Base-by-base conservation (phyloP, 192 early-diverging fungal species). In the Podila epigama region DNA sequence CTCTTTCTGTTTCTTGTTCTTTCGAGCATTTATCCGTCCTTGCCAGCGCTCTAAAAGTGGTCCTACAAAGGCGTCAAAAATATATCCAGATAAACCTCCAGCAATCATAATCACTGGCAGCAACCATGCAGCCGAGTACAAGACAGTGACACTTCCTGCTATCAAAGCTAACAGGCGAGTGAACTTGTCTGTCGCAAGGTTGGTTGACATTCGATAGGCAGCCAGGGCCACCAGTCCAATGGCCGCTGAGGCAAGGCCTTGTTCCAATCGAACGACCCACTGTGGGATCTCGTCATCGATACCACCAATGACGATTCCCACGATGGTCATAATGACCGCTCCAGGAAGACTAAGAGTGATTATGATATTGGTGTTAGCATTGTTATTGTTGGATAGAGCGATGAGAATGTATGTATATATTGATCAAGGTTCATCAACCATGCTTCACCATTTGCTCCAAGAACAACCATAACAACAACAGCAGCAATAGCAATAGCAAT, bases 191-290 rank as follows among this genome's bases (percentile, higher is more conserved):
- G 68, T 70, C 18, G 70, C 67, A 16, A 83, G 34, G 3, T 63
- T 53, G 34, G 81, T 68, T 25, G 70, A 82, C 68, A 71, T 82
- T 40, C 58, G 70, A 60, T 70, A 83, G 2, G 81, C 87, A 1
- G 91, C 89, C 13, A 88, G 58, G 3, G 86, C 88, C 1, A 90
- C 84, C 2, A 92, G 75, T 11, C 86, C 91, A 27, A 92, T 79
- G 3, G 87, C 88, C 1, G 85, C 79, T 5, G 87, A 54, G 2
- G 80, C 75, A 10, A 89, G 70, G 4, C 85, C 85, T 54, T 89
- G 87, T 33, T 85, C 70, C 10, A 89, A 32, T 50, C 87, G 81
- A 3, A 68, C 62, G 0, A 85, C 73, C 82, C 79, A 88, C 0
- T 60, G 29, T 7, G 89, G 89, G 28, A 88, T 69, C 4, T 25